Base-by-base conservation (phyloP, 768 basidiomycete genomes). In the Tylopilus rubrobrunneus region DNA sequence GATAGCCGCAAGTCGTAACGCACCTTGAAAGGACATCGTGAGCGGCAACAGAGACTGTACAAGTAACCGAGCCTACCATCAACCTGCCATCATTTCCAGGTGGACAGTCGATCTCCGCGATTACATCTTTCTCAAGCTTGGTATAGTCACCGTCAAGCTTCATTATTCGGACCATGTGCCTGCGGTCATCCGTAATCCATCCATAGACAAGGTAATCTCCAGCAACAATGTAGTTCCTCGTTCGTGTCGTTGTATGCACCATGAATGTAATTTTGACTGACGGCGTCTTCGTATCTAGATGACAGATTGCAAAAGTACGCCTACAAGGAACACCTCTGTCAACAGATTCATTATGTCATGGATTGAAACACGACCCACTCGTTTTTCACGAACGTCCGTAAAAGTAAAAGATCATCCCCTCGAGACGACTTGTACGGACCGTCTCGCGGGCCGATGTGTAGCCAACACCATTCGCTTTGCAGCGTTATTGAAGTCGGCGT, bases 401-500 rank as follows among this genome's bases (percentile, higher is more conserved):
- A 39, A 40, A 68, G 56, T 36, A 68, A 44, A 27, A 68, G 60
- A 40, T 70, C 23, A 36, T 68, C 68, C 8, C 67, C 67, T 11
- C 62, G 66, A 4, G 67, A 68, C 2, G 67, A 68, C 28, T 64
- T 70, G 45, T 70, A 70, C 2, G 67, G 67, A 23, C 62, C 62
- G 17, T 59, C 68, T 44, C 59, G 51, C 15, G 50, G 53, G n/a
- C 55, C 57, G 40, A 66, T 50, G 27, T 57, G 53, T 33, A 63
- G 34, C 68, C 67, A 67, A 55, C 67, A 67, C 60, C 59, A 53
- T 43, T 68, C 66, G 42, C 66, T 68, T 49, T 70, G 67, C 8
- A 70, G 44, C 4, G 67, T 67, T 12, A 57, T 62, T n/a, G 67
- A 58, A 11, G 49, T 34, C 2, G 61, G 46, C 1, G 46, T 49